Percentiles rank a stretch among this genome's conserved stretches.
phyloP scores from a whole-genome alignment of 2,329 filamentous ascomycete genomes.

The Ascocoryne sarcoides region DNA sequence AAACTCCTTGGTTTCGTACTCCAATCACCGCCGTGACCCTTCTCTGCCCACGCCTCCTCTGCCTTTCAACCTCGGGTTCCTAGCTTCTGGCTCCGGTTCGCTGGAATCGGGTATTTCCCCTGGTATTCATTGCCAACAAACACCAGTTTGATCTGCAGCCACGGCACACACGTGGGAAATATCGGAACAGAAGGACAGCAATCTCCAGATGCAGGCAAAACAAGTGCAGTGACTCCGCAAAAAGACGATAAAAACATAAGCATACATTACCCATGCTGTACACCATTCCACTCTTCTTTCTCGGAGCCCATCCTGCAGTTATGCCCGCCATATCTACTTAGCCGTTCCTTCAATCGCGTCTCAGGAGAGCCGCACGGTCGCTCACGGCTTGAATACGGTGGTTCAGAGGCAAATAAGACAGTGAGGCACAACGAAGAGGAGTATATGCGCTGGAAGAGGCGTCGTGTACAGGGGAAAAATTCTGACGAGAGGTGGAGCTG shows the following conservation, averaged over 20 bases:
- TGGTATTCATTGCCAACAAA: not conserved
- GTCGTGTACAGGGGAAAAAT: too few species aligned
- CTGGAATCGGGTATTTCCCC: not conserved
- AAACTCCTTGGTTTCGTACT: not conserved
- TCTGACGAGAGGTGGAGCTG: not conserved
- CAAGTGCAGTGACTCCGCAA: slow-evolving; percentile 2
- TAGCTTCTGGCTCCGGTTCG: slow-evolving; percentile 1
- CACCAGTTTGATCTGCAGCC: not conserved
- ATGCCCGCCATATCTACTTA: slow-evolving; percentile 5
- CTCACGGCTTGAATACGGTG: not conserved
- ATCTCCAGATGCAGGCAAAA: slow-evolving; percentile 1
- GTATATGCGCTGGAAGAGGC: not conserved
- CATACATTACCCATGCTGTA: slow-evolving; percentile 23
- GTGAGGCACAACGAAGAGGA: not conserved
- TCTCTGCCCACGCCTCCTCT: not conserved
- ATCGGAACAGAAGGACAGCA: not conserved
- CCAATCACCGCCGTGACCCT: too few species aligned
- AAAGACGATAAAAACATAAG: slow-evolving; percentile 1
- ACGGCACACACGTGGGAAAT: not conserved
- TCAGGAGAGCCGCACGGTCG: not conserved
- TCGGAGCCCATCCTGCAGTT: slow-evolving; percentile 5
- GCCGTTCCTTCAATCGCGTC: not conserved
- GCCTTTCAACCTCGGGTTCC: slow-evolving; percentile 8
- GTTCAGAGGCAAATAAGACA: not conserved
- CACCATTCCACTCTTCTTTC: slow-evolving; percentile 14